A percentile compares a stretch with the other conserved stretches of the same genome.
Conservation (phyloP, 1,139 yeast species). For the Geotrichum fermentans region DNA sequence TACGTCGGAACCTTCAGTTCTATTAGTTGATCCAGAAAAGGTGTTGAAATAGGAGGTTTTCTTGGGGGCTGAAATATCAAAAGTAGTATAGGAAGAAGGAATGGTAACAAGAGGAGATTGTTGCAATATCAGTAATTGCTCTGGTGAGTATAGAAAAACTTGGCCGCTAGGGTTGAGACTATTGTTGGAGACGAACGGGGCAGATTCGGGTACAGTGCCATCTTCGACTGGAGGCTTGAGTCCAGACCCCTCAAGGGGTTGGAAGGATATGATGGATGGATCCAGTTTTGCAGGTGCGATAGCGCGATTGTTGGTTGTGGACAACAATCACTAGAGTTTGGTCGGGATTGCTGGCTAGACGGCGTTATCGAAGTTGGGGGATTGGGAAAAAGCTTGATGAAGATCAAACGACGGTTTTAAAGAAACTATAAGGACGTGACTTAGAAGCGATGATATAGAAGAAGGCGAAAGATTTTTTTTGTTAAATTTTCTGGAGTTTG, state of each 20-base stretch:
- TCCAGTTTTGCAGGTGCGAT: slow-evolving; percentile 9
- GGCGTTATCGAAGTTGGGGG: no score
- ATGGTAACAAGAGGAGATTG: slow-evolving; percentile 14
- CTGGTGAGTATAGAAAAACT: slow-evolving; percentile 10
- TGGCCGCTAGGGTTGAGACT: slow-evolving; percentile 17
- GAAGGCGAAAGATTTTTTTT: no score
- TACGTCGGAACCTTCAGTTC: slow-evolving; percentile 16
- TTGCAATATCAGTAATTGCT: slow-evolving; percentile 9
- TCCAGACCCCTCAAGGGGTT: slow-evolving; percentile 12
- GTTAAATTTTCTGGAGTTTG: no score
- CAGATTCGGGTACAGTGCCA: neutral
- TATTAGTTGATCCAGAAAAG: slow-evolving; percentile 1
- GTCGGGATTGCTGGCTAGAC: neutral
- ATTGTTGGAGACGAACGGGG: neutral
- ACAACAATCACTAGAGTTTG: neutral
- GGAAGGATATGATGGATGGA: slow-evolving; percentile 20
- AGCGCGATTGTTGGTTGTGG: neutral
- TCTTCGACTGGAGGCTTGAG: neutral
- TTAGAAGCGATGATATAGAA: no score
- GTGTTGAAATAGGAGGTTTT: slow-evolving; percentile 15
- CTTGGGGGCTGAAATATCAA: slow-evolving; percentile 17
- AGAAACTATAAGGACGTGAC: no score
- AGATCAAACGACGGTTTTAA: no score
- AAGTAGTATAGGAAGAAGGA: slow-evolving; percentile 12
- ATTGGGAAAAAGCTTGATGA: no score